A percentile compares a stretch with the other conserved stretches of the same genome.
Evolutionary conservation across 495 filamentous ascomycete species (phyloP).

Genomic region (Trichocladium antarcticum): DNA sequence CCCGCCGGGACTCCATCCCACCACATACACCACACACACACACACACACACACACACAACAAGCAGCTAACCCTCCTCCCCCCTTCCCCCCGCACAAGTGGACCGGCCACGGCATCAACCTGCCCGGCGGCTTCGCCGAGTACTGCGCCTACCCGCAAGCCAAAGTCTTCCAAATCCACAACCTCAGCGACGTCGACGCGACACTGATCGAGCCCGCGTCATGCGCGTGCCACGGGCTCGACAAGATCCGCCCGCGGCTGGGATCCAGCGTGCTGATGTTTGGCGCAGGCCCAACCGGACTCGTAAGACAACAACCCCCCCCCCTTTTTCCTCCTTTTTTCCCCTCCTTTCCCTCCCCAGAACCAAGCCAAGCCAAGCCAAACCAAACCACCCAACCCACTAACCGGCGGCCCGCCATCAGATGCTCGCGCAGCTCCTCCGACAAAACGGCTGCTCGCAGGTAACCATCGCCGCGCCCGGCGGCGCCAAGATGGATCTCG

Average conservation of each 20-base stretch:
- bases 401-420: not conserved
- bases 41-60: too few species aligned
- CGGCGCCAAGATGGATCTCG: constrained; percentile 60
- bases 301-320: too few species aligned
- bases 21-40: not conserved
- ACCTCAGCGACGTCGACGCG: constrained; percentile 58
- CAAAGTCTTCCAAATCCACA: constrained; percentile 59
- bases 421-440: constrained; percentile 50
- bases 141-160: constrained; percentile 48
- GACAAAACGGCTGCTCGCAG: constrained; percentile 52
- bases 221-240: constrained; percentile 58
- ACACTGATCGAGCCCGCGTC: constrained; percentile 63
- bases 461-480: constrained; percentile 55
- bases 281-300: constrained; percentile 50
- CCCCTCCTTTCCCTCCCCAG: too few species aligned
- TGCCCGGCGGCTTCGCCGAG: constrained; percentile 62
- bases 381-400: not conserved
- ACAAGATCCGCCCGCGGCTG: constrained; percentile 60
- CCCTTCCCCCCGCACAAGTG: too few species aligned
- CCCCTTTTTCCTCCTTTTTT: too few species aligned
- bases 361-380: too few species aligned
- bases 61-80: too few species aligned
- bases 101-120: constrained; percentile 49
- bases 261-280: constrained; percentile 57
- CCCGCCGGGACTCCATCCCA: not conserved